Conservation (phyloP, 768 basidiomycete genomes). For the Rossbeevera mucosa region DNA sequence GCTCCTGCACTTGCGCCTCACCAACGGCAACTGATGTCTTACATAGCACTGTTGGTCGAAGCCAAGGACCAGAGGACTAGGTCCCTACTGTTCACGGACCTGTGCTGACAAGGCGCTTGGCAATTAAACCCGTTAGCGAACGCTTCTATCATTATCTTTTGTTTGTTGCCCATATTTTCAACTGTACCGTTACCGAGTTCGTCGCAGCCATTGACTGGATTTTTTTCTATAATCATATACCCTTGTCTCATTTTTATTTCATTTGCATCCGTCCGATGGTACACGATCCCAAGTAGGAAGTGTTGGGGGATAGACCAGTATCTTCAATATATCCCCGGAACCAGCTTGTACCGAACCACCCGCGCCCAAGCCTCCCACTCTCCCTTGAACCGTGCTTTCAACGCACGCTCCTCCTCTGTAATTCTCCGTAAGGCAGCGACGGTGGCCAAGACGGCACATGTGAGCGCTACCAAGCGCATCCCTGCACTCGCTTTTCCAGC, state of each 20-base stretch:
- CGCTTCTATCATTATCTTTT: neutral
- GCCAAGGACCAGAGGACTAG: constrained; percentile 12
- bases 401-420: constrained; percentile 7
- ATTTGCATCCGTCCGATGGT: neutral
- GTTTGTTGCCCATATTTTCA: neutral
- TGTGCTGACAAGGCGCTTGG: constrained; percentile 20
- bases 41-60: constrained; percentile 21
- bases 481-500: constrained; percentile 30
- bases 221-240: constrained; percentile 2
- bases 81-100: constrained; percentile 24
- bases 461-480: constrained; percentile 12
- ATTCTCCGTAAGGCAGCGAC: constrained; percentile 11
- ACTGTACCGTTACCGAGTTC: constrained; percentile 5
- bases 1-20: neutral
- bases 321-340: constrained; percentile 43
- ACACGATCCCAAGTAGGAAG: neutral
- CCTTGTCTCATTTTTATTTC: neutral
- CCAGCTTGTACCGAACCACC: constrained; percentile 43
- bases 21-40: neutral
- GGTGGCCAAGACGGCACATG: constrained; percentile 1
- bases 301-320: too few relatives aligned
- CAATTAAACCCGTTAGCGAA: constrained; percentile 2
- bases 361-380: constrained; percentile 36
- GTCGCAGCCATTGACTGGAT: neutral
- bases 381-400: constrained; percentile 13